Conservation (phyloP, 2,329 filamentous ascomycete genomes). For the Apiospora koreana region DNA sequence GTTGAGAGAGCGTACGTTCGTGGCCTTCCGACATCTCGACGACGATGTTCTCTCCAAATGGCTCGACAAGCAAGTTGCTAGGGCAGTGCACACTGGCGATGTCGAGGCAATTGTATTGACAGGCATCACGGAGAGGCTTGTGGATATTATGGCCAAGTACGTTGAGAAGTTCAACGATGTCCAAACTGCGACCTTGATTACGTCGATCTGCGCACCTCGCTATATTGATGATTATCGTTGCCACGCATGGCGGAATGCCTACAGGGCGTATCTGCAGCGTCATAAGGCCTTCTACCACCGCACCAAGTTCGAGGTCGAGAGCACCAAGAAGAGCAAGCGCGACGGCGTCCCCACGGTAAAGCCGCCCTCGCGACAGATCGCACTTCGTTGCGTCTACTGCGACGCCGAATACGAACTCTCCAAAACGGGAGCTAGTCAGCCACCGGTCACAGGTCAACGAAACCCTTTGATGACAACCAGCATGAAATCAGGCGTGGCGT, state of each 20-base stretch:
- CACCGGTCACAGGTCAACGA: constrained; percentile 11
- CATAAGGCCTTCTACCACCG: constrained; percentile 75
- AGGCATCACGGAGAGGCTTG: constrained; percentile 70
- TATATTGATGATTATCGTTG: constrained; percentile 79
- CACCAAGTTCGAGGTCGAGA: constrained; percentile 76
- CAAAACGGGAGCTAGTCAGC: constrained; percentile 27
- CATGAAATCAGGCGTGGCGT: constrained; percentile 63
- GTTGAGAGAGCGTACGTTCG: constrained; percentile 71
- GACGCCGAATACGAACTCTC: constrained; percentile 59
- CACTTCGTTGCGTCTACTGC: constrained; percentile 77
- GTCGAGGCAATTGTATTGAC: constrained; percentile 78
- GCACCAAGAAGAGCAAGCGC: constrained; percentile 68
- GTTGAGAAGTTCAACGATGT: constrained; percentile 75
- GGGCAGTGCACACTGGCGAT: constrained; percentile 66
- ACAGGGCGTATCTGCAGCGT: constrained; percentile 70
- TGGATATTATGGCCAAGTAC: constrained; percentile 76
- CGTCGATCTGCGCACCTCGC: constrained; percentile 71
- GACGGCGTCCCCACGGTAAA: constrained; percentile 65
- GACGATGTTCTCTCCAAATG: constrained; percentile 66
- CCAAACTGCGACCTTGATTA: constrained; percentile 75
- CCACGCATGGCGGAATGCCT: constrained; percentile 70
- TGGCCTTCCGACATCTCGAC: constrained; percentile 68
- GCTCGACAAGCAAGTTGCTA: constrained; percentile 64
- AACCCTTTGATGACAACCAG: constrained; percentile 60
- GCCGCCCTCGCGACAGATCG: constrained; percentile 68